A percentile compares a stretch with the other conserved stretches of the same genome.
Evolutionary conservation across 2,329 filamentous ascomycete species (phyloP).

Genomic region (Thelonectria olida): DNA sequence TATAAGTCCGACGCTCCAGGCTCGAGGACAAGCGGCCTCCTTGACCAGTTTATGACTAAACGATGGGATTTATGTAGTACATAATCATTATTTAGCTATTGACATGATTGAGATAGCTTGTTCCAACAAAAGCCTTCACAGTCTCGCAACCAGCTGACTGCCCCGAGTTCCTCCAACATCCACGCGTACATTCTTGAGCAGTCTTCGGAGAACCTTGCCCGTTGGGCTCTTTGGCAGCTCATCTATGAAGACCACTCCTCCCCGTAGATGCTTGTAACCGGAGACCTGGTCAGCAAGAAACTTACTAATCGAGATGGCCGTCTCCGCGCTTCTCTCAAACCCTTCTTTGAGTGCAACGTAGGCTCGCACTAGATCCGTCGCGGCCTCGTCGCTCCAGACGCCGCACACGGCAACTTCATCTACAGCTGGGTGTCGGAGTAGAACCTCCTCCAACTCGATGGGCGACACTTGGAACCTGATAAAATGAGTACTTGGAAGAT

Average conservation of each 20-base stretch:
- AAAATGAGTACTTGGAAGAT: conserved; percentile 3
- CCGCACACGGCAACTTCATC: conserved; percentile 10
- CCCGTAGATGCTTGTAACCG: conserved; percentile 1
- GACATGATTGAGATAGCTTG: background rate
- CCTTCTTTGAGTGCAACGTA: conserved; percentile 3
- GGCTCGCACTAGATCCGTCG: background rate
- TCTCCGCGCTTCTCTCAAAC: background rate
- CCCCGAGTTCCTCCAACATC: background rate
- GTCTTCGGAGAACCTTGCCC: conserved; percentile 16
- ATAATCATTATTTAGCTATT: background rate
- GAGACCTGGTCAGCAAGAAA: conserved; percentile 12
- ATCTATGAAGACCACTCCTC: conserved; percentile 9
- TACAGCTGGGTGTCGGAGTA: conserved; percentile 5
- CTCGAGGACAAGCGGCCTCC: background rate
- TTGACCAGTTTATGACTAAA: background rate
- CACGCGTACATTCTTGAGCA: background rate
- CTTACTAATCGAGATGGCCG: background rate
- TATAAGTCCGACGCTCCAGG: background rate
- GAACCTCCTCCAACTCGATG: conserved; percentile 18
- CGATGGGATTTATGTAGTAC: background rate
- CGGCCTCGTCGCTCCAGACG: background rate
- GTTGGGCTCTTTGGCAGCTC: conserved; percentile 1
- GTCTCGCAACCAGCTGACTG: background rate
- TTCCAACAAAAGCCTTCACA: background rate
- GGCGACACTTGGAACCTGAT: conserved; percentile 21